Conservation (phyloP, 495 filamentous ascomycete genomes). For the Xylaria castorea region DNA sequence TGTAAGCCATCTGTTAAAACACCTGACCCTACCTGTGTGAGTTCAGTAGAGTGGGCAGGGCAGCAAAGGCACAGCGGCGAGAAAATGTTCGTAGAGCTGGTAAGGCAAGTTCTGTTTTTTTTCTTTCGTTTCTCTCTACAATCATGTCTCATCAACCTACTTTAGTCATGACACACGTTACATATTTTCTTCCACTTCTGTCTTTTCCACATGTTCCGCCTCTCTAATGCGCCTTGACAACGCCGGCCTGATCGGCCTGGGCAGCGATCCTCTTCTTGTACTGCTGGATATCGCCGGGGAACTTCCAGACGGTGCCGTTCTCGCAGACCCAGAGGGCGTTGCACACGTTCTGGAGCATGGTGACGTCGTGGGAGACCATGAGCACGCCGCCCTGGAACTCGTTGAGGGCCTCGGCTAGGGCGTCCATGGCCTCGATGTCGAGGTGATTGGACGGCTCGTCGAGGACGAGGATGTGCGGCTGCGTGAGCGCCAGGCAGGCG, state of each 20-base stretch:
- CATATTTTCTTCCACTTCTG: background rate
- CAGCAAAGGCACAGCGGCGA: background rate
- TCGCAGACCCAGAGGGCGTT: slow-evolving; percentile 97
- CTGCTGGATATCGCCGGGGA: slow-evolving; percentile 90
- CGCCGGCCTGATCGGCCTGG: slow-evolving; percentile 86
- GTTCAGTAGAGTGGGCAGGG: too few species aligned
- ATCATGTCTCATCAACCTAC: slow-evolving; percentile 7
- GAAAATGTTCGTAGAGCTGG: background rate
- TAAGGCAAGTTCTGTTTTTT: background rate
- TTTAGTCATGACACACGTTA: background rate
- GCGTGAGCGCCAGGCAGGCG: slow-evolving; percentile 87
- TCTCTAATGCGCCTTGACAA: slow-evolving; percentile 65
- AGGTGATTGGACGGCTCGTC: slow-evolving; percentile 98
- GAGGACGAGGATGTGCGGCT: slow-evolving; percentile 96
- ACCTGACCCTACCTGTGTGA: background rate
- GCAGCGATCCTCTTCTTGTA: slow-evolving; percentile 97
- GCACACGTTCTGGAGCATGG: slow-evolving; percentile 97
- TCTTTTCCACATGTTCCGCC: background rate
- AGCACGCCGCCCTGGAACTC: slow-evolving; percentile 93
- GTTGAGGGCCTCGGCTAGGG: slow-evolving; percentile 79
- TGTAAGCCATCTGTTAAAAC: background rate
- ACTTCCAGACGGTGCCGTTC: slow-evolving; percentile 93
- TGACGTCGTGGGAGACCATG: slow-evolving; percentile 99
- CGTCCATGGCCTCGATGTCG: slow-evolving; percentile 99
- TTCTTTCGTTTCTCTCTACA: background rate